Conservation (phyloP, 2,329 filamentous ascomycete genomes). For the Phialophora tarda region DNA sequence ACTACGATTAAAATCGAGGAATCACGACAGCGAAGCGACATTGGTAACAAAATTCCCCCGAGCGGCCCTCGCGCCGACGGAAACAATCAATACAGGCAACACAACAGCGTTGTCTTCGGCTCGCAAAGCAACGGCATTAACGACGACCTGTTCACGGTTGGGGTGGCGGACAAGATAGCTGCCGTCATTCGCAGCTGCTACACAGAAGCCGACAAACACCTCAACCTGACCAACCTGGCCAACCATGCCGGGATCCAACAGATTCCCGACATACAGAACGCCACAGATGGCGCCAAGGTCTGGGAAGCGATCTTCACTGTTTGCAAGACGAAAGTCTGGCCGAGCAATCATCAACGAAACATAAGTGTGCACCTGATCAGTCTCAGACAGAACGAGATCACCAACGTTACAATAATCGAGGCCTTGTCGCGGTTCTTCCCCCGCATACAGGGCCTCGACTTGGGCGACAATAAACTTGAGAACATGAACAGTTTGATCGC, state of each 20-base stretch:
- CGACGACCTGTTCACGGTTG: constrained; percentile 21
- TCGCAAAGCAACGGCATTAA: constrained; percentile 3
- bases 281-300: constrained; percentile 72
- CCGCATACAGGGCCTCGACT: constrained; percentile 83
- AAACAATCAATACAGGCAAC: constrained; percentile 14
- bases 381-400: constrained; percentile 78
- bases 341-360: constrained; percentile 71
- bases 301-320: constrained; percentile 91
- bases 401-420: constrained; percentile 73
- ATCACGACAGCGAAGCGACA: constrained; percentile 35
- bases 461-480: constrained; percentile 80
- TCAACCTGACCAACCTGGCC: constrained; percentile 80
- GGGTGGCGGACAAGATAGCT: constrained; percentile 46
- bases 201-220: constrained; percentile 70
- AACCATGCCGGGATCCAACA: constrained; percentile 62
- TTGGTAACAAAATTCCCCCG: constrained; percentile 10
- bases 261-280: constrained; percentile 10
- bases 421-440: constrained; percentile 79
- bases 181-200: constrained; percentile 76
- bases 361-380: constrained; percentile 82
- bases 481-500: constrained; percentile 69
- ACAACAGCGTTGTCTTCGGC: constrained; percentile 10
- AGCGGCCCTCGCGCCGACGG: constrained; percentile 24
- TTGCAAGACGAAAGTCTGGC: constrained; percentile 74
- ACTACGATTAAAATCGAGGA: constrained; percentile 62